Evolutionary conservation across 192 early-diverging fungal genomes (phyloP).

Genomic region (Umbelopsis sp.): DNA sequence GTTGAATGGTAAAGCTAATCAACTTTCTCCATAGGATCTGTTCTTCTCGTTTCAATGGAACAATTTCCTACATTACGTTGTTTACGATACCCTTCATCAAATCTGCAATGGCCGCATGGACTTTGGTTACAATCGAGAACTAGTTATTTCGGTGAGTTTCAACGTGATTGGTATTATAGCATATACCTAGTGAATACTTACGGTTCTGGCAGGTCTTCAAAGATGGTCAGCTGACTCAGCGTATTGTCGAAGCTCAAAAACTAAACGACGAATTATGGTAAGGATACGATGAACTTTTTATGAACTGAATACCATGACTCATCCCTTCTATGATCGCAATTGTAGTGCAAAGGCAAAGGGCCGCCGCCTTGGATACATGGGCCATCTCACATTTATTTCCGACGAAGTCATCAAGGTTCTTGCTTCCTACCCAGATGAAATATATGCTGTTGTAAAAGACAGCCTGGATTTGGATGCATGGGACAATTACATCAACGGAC

Average conservation of each 20-base stretch:
- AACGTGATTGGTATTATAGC: too few species aligned
- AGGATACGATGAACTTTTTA: background rate
- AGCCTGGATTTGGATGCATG: conserved; percentile 53
- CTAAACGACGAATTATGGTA: conserved; percentile 83
- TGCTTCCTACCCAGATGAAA: conserved; percentile 60
- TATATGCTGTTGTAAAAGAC: conserved; percentile 38
- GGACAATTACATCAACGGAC: conserved; percentile 50
- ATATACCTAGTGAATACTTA: background rate
- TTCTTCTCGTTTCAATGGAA: conserved; percentile 97
- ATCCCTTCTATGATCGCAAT: too few species aligned
- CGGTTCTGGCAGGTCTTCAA: conserved; percentile 56
- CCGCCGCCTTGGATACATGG: conserved; percentile 95
- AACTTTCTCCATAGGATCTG: conserved; percentile 54
- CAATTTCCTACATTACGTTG: conserved; percentile 98
- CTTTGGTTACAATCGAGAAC: conserved; percentile 56
- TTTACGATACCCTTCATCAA: conserved; percentile 99
- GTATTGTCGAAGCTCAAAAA: conserved; percentile 84
- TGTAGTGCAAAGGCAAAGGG: conserved; percentile 82
- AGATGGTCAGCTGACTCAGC: conserved; percentile 82
- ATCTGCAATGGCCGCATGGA: conserved; percentile 91
- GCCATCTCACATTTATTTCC: conserved; percentile 94
- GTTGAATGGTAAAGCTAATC: background rate
- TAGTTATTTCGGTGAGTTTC: conserved; percentile 48
- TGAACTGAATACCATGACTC: too few species aligned
- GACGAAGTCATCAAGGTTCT: conserved; percentile 92